phyloP scores from a whole-genome alignment of 768 basidiomycete species.

The Mycena haematopus region DNA sequence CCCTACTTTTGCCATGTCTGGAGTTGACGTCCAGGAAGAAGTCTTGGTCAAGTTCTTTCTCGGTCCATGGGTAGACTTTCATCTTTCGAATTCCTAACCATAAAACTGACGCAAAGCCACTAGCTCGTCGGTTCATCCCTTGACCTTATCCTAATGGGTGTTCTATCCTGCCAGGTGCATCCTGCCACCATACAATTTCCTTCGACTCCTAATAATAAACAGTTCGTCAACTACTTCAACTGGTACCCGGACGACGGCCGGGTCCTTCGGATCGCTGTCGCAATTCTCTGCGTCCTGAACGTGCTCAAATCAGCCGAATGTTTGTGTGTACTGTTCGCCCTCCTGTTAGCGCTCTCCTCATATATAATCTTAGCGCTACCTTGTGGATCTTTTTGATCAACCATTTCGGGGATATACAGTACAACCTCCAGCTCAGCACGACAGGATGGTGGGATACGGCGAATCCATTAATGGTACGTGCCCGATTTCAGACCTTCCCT shows the following conservation, averaged over 20 bases:
- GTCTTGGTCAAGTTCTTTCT: constrained; percentile 4
- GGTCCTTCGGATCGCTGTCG: neutral
- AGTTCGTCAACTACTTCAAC: too few species aligned
- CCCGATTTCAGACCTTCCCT: too few species aligned
- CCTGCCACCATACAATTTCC: neutral
- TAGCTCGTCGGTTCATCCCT: constrained; percentile 1
- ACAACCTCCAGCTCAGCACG: too few species aligned
- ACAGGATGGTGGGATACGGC: too few species aligned
- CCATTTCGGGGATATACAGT: too few species aligned
- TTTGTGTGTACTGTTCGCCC: neutral
- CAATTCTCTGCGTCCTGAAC: neutral
- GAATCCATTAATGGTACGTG: too few species aligned
- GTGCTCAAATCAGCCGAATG: too few species aligned
- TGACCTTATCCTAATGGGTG: constrained; percentile 1
- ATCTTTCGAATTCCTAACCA: neutral
- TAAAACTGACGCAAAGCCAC: neutral
- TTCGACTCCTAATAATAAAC: constrained; percentile 1
- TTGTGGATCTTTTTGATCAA: too few species aligned
- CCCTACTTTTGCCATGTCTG: neutral
- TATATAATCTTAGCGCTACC: too few species aligned
- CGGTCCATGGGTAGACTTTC: constrained; percentile 1
- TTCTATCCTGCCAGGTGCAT: constrained; percentile 1
- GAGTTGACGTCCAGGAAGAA: neutral
- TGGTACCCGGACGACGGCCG: too few species aligned
- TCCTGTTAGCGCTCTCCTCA: too few species aligned